A percentile compares a stretch with the other conserved stretches of the same genome.
phyloP scores from a whole-genome alignment of 75 land plant species.

The Cupressus sempervirens region DNA sequence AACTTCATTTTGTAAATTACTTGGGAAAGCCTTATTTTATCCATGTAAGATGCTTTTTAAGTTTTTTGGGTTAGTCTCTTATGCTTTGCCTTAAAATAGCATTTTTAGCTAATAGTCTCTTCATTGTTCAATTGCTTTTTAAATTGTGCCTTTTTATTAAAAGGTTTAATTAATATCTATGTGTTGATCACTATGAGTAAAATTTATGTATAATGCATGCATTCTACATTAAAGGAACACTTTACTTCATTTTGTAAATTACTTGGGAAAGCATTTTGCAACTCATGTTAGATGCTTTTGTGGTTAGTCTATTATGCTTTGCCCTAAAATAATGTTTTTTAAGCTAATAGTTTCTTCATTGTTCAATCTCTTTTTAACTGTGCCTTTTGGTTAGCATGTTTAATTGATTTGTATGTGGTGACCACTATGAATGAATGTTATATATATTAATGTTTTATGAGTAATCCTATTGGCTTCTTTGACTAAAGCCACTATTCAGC shows the following conservation, averaged over 20 bases:
- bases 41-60: neutral
- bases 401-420: neutral
- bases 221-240: neutral
- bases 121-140: neutral
- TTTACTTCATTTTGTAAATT: neutral
- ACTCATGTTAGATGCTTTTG: neutral
- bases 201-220: neutral
- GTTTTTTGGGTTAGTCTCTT: neutral
- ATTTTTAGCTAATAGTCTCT: neutral
- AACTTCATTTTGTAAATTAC: neutral
- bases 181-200: neutral
- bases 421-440: neutral
- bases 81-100: neutral
- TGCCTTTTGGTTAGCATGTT: neutral
- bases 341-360: neutral
- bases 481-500: no score
- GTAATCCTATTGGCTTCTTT: neutral
- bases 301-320: neutral
- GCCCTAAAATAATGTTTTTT: neutral
- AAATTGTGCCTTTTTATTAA: neutral
- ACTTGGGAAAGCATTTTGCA: neutral
- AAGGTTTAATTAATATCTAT: neutral
- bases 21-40: neutral
- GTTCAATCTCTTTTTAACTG: neutral
- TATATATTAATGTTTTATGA: neutral